Evolutionary conservation across 768 basidiomycete species (phyloP).

Genomic region (Lyophyllum semitale): DNA sequence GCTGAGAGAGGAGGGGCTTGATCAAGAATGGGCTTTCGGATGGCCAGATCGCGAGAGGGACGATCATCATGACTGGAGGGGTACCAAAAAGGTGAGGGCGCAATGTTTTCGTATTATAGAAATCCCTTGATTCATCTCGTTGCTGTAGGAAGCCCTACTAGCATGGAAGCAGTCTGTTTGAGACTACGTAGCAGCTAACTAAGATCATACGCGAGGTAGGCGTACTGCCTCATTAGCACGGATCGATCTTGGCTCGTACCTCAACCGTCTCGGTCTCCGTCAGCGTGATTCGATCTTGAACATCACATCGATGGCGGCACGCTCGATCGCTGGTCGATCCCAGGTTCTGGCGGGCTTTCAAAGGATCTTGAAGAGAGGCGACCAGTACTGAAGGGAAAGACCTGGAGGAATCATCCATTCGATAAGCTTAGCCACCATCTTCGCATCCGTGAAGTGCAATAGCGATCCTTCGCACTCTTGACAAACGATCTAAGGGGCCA

Average conservation of each 20-base stretch:
- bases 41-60: constrained; percentile 46
- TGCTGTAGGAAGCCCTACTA: constrained; percentile 53
- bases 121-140: neutral
- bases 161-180: constrained; percentile 57
- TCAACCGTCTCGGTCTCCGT: constrained; percentile 74
- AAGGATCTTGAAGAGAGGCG: too few relatives aligned
- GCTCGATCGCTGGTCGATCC: too few relatives aligned
- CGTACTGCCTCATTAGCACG: constrained; percentile 27
- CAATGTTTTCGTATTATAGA: neutral
- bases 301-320: too few relatives aligned
- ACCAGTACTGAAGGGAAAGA: too few relatives aligned
- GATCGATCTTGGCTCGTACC: constrained; percentile 61
- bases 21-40: constrained; percentile 48
- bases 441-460: too few relatives aligned
- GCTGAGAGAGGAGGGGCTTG: constrained; percentile 25
- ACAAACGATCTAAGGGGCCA: too few relatives aligned
- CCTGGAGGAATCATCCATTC: too few relatives aligned
- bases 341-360: too few relatives aligned
- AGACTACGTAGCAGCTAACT: constrained; percentile 55
- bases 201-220: constrained; percentile 47
- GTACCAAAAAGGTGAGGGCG: constrained; percentile 50
- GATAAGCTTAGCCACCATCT: too few relatives aligned
- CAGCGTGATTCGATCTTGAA: too few relatives aligned
- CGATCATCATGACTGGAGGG: constrained; percentile 57
- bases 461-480: too few relatives aligned